Base-by-base conservation (phyloP, 768 basidiomycete species). In the Trametes coccinea region DNA sequence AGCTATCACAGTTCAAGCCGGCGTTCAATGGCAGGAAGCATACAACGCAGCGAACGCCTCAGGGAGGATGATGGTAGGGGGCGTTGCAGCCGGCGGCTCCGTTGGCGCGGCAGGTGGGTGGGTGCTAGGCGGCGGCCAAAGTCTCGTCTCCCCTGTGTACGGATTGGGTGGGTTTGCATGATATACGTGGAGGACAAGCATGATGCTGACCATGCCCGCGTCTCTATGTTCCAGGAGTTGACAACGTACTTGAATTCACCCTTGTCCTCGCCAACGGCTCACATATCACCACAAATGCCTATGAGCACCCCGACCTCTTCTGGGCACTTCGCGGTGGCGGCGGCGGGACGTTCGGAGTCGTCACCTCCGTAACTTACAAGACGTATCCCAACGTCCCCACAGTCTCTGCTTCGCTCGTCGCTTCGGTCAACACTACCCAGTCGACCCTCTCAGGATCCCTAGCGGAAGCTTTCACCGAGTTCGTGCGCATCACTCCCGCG, bases 241-340 rank as follows among this genome's bases (percentile, higher is more conserved):
- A 58, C 40, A 58, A 58, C 13, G 48, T 51, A 4, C 39, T 83
- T 4, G 72, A 85, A 69, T 79, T 76, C 69, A 80, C 79, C 57
- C 71, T 84, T 5, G 82, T 84, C 8, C 83, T 82, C 5, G 80
- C 84, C 0, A 80, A 82, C 65, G 83, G 83, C 0, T 57, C 72
- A n/a, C 69, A 71, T 59, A 74, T 78, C 33, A 74, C 72, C 3
- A 80, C 73, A 2, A 84, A 82, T 67, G 75, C 73, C 9, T 72
- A 71, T 43, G 69, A 83, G 61, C 79, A 83, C 59, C 56, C 75
- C 54, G 82, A 84, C 68, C 75, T 84, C 0, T 84, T 83, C 71
- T 85, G 77, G 61, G 84, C 82, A 16, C 76, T 85, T 17, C 68
- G 77, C 4, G 80, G 80, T 10, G 79, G 79, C 2, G 79, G 76